These are phyloP conservation scores for Silene vulgaris DNA, from an alignment of 179 eudicot species.

Conservation along the genomic window DNA sequence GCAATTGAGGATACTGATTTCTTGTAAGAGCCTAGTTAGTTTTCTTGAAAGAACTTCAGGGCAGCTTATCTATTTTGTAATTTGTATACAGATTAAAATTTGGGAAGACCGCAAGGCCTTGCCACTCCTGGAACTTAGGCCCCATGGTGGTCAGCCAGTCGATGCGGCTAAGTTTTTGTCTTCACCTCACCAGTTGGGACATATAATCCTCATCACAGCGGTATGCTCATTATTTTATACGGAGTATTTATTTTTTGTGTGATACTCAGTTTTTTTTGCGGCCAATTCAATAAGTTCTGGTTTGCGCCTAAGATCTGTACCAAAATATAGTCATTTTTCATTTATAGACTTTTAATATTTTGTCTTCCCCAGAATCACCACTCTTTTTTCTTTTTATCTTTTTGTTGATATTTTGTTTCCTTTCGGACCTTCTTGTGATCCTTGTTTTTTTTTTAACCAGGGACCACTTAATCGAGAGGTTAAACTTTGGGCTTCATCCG, in stretches of 20 bases:
- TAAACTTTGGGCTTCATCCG: slow-evolving; percentile 81
- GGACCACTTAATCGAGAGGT: slow-evolving; percentile 85
- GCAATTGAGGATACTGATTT: background rate
- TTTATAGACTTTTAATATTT: background rate
- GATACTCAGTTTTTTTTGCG: background rate
- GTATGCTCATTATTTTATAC: slow-evolving; percentile 34
- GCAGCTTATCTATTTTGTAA: background rate
- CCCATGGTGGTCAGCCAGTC: slow-evolving; percentile 89
- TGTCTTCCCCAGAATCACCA: background rate
- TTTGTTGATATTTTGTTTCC: background rate
- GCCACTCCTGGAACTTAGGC: slow-evolving; percentile 75
- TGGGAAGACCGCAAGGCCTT: slow-evolving; percentile 86
- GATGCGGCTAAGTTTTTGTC: slow-evolving; percentile 83
- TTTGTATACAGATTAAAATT: slow-evolving; percentile 64
- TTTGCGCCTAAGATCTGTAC: background rate
- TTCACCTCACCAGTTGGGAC: slow-evolving; percentile 85
- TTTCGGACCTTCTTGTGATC: background rate
- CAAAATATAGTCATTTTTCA: background rate
- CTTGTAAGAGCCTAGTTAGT: background rate
- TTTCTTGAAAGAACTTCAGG: background rate
- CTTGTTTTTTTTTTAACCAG: slow-evolving; percentile 31
- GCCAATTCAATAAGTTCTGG: background rate
- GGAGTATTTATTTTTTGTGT: too few relatives aligned
- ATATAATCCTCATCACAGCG: slow-evolving; percentile 79
- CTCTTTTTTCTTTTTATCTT: too few relatives aligned